Conservation (phyloP, 345 rosid species). For the Eucalyptus victrix region DNA sequence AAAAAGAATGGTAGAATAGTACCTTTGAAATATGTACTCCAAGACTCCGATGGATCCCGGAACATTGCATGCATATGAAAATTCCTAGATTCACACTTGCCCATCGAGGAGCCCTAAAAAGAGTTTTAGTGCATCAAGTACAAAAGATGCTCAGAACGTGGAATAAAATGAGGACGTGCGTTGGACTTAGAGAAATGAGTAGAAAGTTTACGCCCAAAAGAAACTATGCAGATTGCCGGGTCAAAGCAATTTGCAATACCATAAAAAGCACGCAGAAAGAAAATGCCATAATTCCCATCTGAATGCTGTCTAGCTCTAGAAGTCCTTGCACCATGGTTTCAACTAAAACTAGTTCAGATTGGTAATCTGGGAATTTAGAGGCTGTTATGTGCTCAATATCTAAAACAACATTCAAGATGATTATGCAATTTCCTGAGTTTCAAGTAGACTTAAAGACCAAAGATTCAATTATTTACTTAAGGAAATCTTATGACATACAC, state of each 20-base stretch:
- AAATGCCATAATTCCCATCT: not conserved
- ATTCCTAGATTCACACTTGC: constrained; percentile 35
- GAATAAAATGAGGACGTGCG: not conserved
- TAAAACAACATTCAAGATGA: not conserved
- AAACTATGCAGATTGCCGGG: not conserved
- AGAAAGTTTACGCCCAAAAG: not conserved
- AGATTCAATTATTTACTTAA: not conserved
- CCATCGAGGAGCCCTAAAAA: constrained; percentile 34
- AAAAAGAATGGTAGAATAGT: not conserved
- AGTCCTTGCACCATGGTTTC: not conserved
- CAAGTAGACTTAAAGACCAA: not conserved
- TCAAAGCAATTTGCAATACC: not conserved
- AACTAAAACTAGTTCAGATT: not conserved
- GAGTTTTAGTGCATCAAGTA: not conserved
- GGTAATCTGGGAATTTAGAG: not conserved
- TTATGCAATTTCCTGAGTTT: not conserved
- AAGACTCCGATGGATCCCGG: constrained; percentile 33
- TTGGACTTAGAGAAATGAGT: not conserved
- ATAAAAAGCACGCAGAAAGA: not conserved
- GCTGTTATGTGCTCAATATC: not conserved
- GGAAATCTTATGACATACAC: not conserved
- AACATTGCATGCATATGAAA: constrained; percentile 41
- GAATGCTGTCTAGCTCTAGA: not conserved
- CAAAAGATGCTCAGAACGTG: not conserved
- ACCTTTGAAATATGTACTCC: constrained; percentile 45